Base-by-base conservation (phyloP, 495 filamentous ascomycete genomes). In the Lophiotrema nucula region DNA sequence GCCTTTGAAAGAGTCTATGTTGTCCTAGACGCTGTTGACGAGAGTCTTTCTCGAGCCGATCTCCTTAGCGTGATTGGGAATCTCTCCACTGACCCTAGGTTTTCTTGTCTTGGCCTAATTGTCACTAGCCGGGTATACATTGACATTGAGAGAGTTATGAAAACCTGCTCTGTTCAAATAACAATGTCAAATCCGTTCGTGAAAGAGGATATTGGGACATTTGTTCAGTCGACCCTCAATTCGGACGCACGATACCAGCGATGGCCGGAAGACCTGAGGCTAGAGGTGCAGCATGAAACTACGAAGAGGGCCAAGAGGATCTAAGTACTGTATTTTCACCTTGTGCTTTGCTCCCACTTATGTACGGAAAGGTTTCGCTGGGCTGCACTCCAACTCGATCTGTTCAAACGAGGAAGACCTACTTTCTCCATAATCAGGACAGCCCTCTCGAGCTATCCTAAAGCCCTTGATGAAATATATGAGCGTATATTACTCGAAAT, bases 341-440 rank as follows among this genome's bases (percentile, higher is more conserved):
- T 13, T 23, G 16, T n/a, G 18, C n/a, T 19, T 42, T 16, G 2
- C 15, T n/a, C 21, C 6, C 8, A 18, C 5, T 18, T 18, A 27
- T n/a, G 35, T 31, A 74, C n/a, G 72, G n/a, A n/a, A n/a, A n/a
- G n/a, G 74, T 78, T 78, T 48, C 73, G 74, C 16, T 79, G 74
- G 76, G 72, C 69, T 3, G 69, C 72, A 5, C 76, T 74, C 58
- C 74, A 78, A 54, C 58, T 79, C 6, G 72, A 77, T 44, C 65
- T 69, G 0, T 43, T 79, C 5, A 58, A 69, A 25, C 67, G 67
- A 18, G 55, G 35, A 24, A 51, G 65, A 12, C 53, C 51, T 27
- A 39, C 56, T 6, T 11, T 8, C 4, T 56, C 65, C 12, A 53
- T 51, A 24, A 55, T 76, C 18, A 8, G 45, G 4, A 46, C 60